phyloP scores from a whole-genome alignment of 2,329 filamentous ascomycete genomes.

The Cladobotryum protrusum region DNA sequence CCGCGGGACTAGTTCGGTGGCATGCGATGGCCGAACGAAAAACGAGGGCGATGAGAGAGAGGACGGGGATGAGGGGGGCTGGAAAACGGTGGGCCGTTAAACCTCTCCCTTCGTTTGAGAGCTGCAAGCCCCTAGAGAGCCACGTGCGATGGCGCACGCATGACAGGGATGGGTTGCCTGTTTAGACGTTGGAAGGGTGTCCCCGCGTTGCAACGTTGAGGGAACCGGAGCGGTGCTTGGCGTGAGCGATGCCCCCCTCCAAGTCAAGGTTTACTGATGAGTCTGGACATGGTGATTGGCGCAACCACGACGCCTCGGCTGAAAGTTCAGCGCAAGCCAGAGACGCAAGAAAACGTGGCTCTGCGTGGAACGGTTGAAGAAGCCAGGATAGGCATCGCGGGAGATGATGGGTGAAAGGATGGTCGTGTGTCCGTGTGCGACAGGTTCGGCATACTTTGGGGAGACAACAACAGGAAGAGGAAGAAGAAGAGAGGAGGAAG shows the following conservation, averaged over 20 bases:
- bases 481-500: no score
- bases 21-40: no score
- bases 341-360: conserved; percentile 5
- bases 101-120: background rate
- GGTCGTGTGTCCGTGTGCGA: background rate
- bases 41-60: no score
- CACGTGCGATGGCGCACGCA: conserved; percentile 10
- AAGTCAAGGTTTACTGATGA: background rate
- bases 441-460: no score
- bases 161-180: conserved; percentile 7
- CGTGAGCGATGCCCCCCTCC: background rate
- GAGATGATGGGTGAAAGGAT: background rate
- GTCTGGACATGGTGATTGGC: conserved; percentile 5
- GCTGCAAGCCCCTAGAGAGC: conserved; percentile 10
- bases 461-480: no score
- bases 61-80: no score
- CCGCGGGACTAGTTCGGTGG: no score
- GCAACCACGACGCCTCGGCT: conserved; percentile 7
- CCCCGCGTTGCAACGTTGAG: background rate
- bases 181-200: conserved; percentile 1
- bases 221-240: background rate
- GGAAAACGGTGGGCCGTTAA: background rate
- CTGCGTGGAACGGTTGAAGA: background rate
- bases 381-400: background rate
- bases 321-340: conserved; percentile 13